Base-by-base conservation (phyloP, 768 basidiomycete species). In the Pleurotus citrinopileatus region DNA sequence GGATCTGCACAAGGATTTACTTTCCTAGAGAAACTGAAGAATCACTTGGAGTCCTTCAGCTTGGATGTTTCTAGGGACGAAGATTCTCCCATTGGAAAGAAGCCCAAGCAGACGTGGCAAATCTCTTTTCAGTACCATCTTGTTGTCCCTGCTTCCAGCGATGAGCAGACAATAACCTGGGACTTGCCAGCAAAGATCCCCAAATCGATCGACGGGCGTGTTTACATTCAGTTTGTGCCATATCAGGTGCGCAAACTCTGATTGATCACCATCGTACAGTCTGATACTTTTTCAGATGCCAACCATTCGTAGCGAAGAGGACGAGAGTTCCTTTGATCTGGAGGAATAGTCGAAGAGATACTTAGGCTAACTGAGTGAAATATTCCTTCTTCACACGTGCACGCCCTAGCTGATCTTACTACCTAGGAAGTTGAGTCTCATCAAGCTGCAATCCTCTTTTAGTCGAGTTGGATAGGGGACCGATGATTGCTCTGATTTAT, bases 51-150 rank as follows among this genome's bases (percentile, higher is more conserved):
- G 17, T 27, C n/a, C 43, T 15, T 45, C 43, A n/a, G n/a, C n/a
- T n/a, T n/a, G n/a, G n/a, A n/a, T 44, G 45, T n/a, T 3, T 7
- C 10, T 40, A 12, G 7, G 12, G 19, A 7, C 5, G 8, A n/a
- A 7, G 38, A 19, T 40, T 7, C 15, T 19, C 38, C 7, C 38
- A n/a, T 7, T 19, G 38, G 13, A n/a, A 13, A 40, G 28, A 47
- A 28, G 26, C 12, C 42, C 4, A 44, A 44, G 25, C n/a, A 25
- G 42, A 44, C 25, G 22, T 44, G 17, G 15, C 10, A 10, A 17
- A 26, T 47, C 45, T 27, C 25, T n/a, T 29, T 47, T 22, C 17
- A 28, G 17, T 47, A 47, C 20, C 45, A 32, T 47, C 45, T 47
- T 32, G 45, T 47, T 27, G 45, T 47, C 22, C 45, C 45, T 32